Evolutionary conservation across 202 grass and related monocot species (phyloP).

Genomic region (Digitaria exilis): DNA sequence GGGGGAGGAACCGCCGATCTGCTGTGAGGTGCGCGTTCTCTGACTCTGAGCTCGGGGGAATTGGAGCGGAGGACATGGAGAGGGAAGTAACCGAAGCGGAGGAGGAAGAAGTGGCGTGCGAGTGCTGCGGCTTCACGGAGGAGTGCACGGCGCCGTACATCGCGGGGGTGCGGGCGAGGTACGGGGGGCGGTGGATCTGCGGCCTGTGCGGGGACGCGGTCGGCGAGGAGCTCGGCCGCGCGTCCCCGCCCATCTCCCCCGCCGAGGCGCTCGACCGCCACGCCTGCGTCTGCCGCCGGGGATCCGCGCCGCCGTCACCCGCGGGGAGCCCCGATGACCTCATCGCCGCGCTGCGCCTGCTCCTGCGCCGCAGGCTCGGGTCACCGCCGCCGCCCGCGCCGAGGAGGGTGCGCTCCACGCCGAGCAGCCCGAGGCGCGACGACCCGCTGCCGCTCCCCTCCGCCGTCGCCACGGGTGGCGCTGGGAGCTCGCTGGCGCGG

Average conservation of each 20-base stretch:
- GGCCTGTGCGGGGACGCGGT: conserved; percentile 86
- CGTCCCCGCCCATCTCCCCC: conserved; percentile 52
- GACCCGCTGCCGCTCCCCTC: background rate
- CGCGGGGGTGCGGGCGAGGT: conserved; percentile 55
- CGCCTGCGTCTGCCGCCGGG: conserved; percentile 49
- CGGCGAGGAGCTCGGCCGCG: conserved; percentile 69
- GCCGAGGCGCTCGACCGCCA: conserved; percentile 81
- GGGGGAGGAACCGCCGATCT: background rate
- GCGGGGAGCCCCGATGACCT: conserved; percentile 53
- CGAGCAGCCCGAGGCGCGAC: conserved; percentile 58
- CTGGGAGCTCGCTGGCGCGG: conserved; percentile 32
- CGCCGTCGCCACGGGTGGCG: background rate
- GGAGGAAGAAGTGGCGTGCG: conserved; percentile 61
- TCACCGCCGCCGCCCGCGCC: conserved; percentile 49
- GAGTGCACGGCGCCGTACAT: conserved; percentile 88
- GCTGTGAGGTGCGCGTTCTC: background rate
- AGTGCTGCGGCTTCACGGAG: conserved; percentile 91
- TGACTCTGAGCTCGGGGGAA: background rate
- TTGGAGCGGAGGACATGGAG: conserved; percentile 30
- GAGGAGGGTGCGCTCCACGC: conserved; percentile 57
- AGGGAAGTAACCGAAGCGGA: background rate
- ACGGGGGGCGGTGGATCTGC: conserved; percentile 79
- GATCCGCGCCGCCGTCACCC: conserved; percentile 34
- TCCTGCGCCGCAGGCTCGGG: conserved; percentile 68
- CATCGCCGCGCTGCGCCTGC: conserved; percentile 62